Evolutionary conservation across 805 yeast species (phyloP).

Genomic region (Wickerhamomyces chambardii): DNA sequence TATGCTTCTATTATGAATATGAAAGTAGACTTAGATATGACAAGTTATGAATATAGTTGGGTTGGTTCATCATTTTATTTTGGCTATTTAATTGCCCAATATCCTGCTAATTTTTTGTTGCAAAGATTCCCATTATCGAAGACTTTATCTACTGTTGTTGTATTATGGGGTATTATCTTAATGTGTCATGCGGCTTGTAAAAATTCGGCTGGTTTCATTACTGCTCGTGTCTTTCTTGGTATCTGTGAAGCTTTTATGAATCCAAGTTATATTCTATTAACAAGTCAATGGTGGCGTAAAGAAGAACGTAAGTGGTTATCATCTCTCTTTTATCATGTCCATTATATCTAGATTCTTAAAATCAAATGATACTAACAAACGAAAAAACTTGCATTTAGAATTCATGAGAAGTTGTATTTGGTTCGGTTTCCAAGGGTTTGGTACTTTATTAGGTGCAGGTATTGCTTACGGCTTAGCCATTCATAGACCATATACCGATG

Average conservation of each 20-base stretch:
- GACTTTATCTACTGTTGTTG: conserved; percentile 21
- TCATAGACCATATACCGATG: conserved; percentile 20
- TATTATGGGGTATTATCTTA: conserved; percentile 30
- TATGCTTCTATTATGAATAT: conserved; percentile 37
- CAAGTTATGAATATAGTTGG: conserved; percentile 31
- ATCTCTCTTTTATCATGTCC: no score
- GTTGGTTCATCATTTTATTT: conserved; percentile 34
- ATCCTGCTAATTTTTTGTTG: conserved; percentile 31
- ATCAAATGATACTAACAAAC: no score
- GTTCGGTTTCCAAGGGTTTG: conserved; percentile 33
- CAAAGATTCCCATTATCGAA: conserved; percentile 34
- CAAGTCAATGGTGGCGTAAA: conserved; percentile 38
- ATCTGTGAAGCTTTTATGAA: conserved; percentile 31
- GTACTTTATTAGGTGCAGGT: conserved; percentile 33
- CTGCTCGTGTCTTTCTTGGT: conserved; percentile 32
- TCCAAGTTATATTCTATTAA: conserved; percentile 35
- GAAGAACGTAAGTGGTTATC: no score
- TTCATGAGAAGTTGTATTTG: conserved; percentile 29
- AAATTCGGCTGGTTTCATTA: conserved; percentile 31
- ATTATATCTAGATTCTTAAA: no score
- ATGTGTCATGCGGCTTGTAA: conserved; percentile 21
- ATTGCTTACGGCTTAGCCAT: conserved; percentile 37
- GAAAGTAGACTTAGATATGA: conserved; percentile 28
- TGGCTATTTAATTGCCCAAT: conserved; percentile 37
- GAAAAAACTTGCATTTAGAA: no score